Percentiles rank a stretch among this genome's conserved stretches.
Evolutionary conservation across 2,329 filamentous ascomycete species (phyloP).

Genomic region (Sclerotinia minor): DNA sequence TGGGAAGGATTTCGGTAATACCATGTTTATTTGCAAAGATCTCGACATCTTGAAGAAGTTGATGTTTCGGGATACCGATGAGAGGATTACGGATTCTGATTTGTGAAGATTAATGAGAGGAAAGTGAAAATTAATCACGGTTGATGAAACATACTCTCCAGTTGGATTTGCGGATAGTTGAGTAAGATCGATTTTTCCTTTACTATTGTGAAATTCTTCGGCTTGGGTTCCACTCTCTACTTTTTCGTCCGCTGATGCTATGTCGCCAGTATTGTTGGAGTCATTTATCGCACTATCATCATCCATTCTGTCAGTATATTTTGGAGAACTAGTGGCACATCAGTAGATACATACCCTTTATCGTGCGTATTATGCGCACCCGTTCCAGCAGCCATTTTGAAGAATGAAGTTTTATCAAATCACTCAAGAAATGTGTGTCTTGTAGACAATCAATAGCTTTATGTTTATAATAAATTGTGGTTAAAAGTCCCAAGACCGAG

Average conservation of each 20-base stretch:
- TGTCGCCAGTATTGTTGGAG: neutral
- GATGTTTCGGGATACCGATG: constrained; percentile 52
- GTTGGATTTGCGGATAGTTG: constrained; percentile 15
- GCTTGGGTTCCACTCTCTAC: neutral
- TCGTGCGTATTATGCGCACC: constrained; percentile 4
- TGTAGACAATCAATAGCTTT: neutral
- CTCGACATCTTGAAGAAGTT: constrained; percentile 56
- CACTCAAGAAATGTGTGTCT: neutral
- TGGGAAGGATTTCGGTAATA: constrained; percentile 56
- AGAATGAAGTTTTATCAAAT: neutral
- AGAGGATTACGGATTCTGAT: constrained; percentile 54
- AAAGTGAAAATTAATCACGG: neutral
- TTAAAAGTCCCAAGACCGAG: neutral
- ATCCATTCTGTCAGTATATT: neutral
- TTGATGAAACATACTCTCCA: constrained; percentile 12
- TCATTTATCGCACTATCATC: constrained; percentile 5
- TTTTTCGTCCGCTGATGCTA: constrained; percentile 6
- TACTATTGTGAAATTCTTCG: neutral
- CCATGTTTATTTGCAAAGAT: constrained; percentile 60
- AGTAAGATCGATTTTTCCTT: constrained; percentile 13
- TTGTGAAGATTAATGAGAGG: neutral
- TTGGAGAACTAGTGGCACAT: neutral
- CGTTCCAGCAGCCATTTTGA: constrained; percentile 19
- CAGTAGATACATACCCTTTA: constrained; percentile 4
- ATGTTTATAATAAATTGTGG: neutral